Percentiles rank a stretch among this genome's conserved stretches.
Conservation (phyloP, 2,329 filamentous ascomycete species). For the Exophiala sideris region DNA sequence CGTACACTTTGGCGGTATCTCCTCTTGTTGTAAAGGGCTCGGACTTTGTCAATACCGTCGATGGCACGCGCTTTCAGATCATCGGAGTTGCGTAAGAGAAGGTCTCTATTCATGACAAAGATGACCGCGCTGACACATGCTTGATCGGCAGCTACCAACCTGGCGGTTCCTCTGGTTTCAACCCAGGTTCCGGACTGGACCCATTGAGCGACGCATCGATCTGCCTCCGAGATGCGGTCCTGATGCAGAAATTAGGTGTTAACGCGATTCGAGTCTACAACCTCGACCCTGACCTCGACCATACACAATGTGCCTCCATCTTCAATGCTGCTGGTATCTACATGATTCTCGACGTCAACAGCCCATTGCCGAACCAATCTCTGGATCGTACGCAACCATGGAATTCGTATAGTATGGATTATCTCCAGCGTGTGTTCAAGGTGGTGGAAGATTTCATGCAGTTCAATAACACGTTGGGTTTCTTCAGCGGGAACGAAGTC, state of each 20-base stretch:
- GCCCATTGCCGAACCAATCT: constrained; percentile 54
- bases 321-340: constrained; percentile 66
- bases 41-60: constrained; percentile 60
- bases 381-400: constrained; percentile 55
- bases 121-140: constrained; percentile 12
- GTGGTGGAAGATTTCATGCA: constrained; percentile 65
- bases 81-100: constrained; percentile 57
- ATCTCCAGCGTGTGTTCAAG: constrained; percentile 58
- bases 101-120: background rate
- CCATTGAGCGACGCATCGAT: constrained; percentile 56
- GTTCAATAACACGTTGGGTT: constrained; percentile 63
- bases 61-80: constrained; percentile 59
- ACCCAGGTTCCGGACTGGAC: constrained; percentile 48
- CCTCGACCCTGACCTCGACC: constrained; percentile 56
- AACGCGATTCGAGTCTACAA: constrained; percentile 67
- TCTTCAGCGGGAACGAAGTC: constrained; percentile 67
- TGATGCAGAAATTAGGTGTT: constrained; percentile 61
- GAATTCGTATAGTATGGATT: constrained; percentile 54
- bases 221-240: constrained; percentile 61
- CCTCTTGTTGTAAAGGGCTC: constrained; percentile 56
- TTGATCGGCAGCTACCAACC: constrained; percentile 54
- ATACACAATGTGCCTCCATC: constrained; percentile 61
- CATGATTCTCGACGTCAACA: constrained; percentile 64
- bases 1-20: constrained; percentile 51
- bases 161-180: constrained; percentile 58